These are phyloP conservation scores for Alternaria dauci DNA, from an alignment of 2,329 filamentous ascomycete genomes.

Conservation along the genomic window DNA sequence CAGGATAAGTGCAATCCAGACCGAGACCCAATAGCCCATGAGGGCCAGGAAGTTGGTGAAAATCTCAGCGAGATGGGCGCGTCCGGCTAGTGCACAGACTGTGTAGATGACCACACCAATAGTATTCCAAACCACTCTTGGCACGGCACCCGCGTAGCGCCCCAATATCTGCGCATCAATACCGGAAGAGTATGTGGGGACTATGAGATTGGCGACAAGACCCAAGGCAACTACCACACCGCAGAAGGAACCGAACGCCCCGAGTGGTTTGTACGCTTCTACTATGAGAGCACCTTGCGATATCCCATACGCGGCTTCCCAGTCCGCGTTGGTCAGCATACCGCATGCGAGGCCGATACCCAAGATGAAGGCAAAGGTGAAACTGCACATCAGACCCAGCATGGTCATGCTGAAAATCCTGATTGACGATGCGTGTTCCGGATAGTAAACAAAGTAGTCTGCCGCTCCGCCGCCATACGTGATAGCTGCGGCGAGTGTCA, in stretches of 20 bases:
- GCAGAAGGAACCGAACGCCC: constrained; percentile 72
- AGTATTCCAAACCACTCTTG: constrained; percentile 71
- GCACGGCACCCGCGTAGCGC: constrained; percentile 64
- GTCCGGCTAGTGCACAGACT: constrained; percentile 70
- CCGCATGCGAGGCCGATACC: constrained; percentile 71
- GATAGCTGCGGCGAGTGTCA: constrained; percentile 71
- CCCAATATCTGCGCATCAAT: constrained; percentile 75
- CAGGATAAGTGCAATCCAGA: constrained; percentile 69
- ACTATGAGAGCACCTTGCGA: constrained; percentile 72
- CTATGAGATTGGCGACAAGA: constrained; percentile 71
- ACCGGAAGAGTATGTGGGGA: constrained; percentile 68
- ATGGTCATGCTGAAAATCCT: constrained; percentile 67
- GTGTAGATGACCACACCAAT: constrained; percentile 69
- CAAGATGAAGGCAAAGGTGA: constrained; percentile 67
- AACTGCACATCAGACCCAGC: constrained; percentile 64
- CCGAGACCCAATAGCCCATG: constrained; percentile 75
- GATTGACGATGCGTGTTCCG: constrained; percentile 59
- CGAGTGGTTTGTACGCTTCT: constrained; percentile 66
- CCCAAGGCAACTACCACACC: constrained; percentile 70
- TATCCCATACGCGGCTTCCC: constrained; percentile 64
- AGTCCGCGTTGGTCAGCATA: constrained; percentile 60
- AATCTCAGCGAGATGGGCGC: constrained; percentile 67
- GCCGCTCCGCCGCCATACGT: constrained; percentile 70
- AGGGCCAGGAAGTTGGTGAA: constrained; percentile 74
- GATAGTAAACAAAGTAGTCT: constrained; percentile 74